phyloP scores from a whole-genome alignment of 202 grass and related monocot species.

The Eragrostis tef region DNA sequence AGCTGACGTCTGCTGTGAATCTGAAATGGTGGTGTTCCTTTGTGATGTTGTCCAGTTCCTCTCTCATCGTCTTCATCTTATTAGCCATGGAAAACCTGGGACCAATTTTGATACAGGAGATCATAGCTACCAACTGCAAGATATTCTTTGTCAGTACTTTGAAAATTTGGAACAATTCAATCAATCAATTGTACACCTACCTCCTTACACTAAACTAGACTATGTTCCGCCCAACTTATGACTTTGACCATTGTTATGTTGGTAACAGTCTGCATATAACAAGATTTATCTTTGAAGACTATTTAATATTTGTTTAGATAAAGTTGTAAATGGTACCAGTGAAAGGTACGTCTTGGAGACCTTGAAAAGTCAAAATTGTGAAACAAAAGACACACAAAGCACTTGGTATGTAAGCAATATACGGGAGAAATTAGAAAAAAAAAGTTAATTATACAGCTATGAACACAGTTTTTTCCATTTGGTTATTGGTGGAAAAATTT shows the following conservation, averaged over 20 bases:
- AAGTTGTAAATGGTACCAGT: background rate
- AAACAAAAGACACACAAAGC: background rate
- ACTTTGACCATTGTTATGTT: background rate
- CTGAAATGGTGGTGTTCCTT: background rate
- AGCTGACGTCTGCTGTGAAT: background rate
- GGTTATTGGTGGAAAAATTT: background rate
- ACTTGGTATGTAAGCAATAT: too few species aligned
- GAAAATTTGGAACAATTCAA: background rate
- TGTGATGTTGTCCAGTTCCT: conserved; percentile 30
- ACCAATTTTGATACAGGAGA: background rate
- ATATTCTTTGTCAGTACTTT: background rate
- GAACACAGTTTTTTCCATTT: too few species aligned
- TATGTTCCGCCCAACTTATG: background rate
- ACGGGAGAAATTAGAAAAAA: too few species aligned
- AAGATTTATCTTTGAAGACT: background rate
- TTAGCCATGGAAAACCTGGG: background rate
- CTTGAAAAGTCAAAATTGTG: background rate
- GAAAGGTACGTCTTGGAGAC: background rate
- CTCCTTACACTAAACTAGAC: background rate
- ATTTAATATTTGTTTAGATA: background rate
- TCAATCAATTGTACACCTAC: background rate
- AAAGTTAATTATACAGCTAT: too few species aligned
- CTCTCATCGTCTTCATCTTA: conserved; percentile 41
- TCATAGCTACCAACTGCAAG: conserved; percentile 1
- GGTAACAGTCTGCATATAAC: background rate